Evolutionary conservation across 2,329 filamentous ascomycete genomes (phyloP), one percentile per base, ranked within the genome.

Genomic region (Shiraia bambusicola): DNA sequence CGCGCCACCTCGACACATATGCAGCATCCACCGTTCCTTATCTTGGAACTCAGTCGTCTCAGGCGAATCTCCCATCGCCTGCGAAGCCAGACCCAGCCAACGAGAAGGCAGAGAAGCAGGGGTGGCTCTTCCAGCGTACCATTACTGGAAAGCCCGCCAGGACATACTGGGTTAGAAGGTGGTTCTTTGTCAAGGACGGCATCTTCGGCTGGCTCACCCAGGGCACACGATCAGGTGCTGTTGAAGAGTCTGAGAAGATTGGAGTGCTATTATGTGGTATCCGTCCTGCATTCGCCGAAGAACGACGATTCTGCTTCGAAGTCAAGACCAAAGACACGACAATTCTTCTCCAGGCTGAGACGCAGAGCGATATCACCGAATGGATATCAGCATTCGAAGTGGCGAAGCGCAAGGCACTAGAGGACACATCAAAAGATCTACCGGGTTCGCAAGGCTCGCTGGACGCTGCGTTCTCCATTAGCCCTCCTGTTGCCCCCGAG

Each of bases 321-420:
- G 87, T 98, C 60, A 98, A 97, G 75, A 98, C 93, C 2, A 98
- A 96, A 69, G 95, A 88, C 60, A 87, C 87, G 49, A 93, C 85
- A 35, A 83, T 95, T 50, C 74, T 96, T 45, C 76, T 98, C 3
- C 93, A 98, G 70, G 88, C 92, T 4, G 93, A 98, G 66, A 95
- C 89, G 0, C 93, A 98, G 65, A 76, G 75, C 35, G 88, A 97
- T 63, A 79, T 98, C n/a, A 90, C 87, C 44, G 88, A 95, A 58
- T 98, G 93, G 93, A 83, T 98, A 40, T 83, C 88, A 51, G 84
- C 92, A 0, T 96, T 98, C 57, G 92, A 98, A 56, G 82, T 91
- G 12, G 91, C 92, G 38, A 98, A 98, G 72, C 88, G 91, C 56
- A 89, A 86, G 63, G 92, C 92, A 0, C 81, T 98, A 34, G 88